These are phyloP conservation scores for Colletotrichum agaves DNA, from an alignment of 2,329 filamentous ascomycete species.

Conservation along the genomic window DNA sequence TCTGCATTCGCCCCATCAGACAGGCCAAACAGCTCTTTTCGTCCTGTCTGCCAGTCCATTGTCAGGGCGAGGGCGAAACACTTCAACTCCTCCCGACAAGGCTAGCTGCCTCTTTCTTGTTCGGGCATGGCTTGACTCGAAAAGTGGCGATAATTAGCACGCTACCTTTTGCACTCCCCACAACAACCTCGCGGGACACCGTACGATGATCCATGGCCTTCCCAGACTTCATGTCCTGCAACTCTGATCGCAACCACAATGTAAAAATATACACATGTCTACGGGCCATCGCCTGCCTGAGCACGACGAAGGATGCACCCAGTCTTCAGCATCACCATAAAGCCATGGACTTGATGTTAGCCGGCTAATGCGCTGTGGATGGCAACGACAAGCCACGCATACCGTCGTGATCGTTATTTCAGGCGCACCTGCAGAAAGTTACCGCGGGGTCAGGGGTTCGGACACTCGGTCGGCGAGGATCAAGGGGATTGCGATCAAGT, in stretches of 20 bases:
- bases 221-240: conserved; percentile 24
- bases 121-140: conserved; percentile 35
- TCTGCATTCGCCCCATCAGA: conserved; percentile 2
- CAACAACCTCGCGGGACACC: conserved; percentile 26
- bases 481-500: conserved; percentile 20
- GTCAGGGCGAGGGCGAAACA: conserved; percentile 33
- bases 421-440: conserved; percentile 12
- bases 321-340: neutral
- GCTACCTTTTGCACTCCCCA: conserved; percentile 16
- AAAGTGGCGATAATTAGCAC: conserved; percentile 34
- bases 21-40: neutral
- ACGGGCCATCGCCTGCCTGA: neutral
- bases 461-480: conserved; percentile 23
- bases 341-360: neutral
- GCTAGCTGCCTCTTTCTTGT: conserved; percentile 24
- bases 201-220: conserved; percentile 34
- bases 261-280: too few relatives aligned
- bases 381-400: neutral
- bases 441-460: conserved; percentile 11
- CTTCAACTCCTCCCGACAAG: conserved; percentile 27
- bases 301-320: neutral
- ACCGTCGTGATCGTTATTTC: neutral
- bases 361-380: neutral
- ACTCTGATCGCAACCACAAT: neutral
- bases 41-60: neutral